Conservation (phyloP, 768 basidiomycete genomes). For the Suillus ampliporus region DNA sequence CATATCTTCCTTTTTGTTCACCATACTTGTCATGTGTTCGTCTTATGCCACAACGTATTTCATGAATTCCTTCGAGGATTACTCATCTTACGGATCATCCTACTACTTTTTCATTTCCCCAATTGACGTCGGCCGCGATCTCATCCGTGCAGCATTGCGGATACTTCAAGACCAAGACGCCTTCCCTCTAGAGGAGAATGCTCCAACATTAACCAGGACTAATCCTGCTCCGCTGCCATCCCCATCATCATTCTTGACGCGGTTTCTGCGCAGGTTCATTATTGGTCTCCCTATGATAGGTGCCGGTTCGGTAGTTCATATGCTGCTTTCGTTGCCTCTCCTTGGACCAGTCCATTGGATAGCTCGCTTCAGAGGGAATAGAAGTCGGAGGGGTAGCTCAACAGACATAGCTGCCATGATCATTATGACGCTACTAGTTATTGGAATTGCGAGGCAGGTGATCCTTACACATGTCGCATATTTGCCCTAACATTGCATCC, state of each 20-base stretch:
- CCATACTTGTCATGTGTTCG: conserved; percentile 65
- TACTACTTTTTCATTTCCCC: conserved; percentile 56
- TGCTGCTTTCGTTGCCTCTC: conserved; percentile 67
- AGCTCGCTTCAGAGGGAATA: conserved; percentile 65
- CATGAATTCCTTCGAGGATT: conserved; percentile 65
- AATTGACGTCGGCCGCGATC: conserved; percentile 59
- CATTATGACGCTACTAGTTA: conserved; percentile 61
- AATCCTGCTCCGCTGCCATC: conserved; percentile 26
- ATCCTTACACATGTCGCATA: conserved; percentile 8
- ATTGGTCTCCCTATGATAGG: conserved; percentile 81
- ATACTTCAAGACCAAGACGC: conserved; percentile 64
- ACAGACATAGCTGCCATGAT: conserved; percentile 72
- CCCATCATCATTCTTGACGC: conserved; percentile 54
- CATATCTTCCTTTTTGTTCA: conserved; percentile 66
- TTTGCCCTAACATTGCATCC: conserved; percentile 18
- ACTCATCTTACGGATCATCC: conserved; percentile 39
- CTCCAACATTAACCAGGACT: conserved; percentile 13
- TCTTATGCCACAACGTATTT: conserved; percentile 75
- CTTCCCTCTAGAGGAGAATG: conserved; percentile 36
- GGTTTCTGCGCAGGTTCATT: conserved; percentile 72
- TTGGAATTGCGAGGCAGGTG: conserved; percentile 67
- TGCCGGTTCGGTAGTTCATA: conserved; percentile 74
- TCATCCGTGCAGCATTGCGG: conserved; percentile 66
- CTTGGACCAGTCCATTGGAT: conserved; percentile 74
- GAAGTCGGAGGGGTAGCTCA: conserved; percentile 55